phyloP scores from a whole-genome alignment of 2,329 filamentous ascomycete species.

The Pseudocercospora pini-densiflorae region DNA sequence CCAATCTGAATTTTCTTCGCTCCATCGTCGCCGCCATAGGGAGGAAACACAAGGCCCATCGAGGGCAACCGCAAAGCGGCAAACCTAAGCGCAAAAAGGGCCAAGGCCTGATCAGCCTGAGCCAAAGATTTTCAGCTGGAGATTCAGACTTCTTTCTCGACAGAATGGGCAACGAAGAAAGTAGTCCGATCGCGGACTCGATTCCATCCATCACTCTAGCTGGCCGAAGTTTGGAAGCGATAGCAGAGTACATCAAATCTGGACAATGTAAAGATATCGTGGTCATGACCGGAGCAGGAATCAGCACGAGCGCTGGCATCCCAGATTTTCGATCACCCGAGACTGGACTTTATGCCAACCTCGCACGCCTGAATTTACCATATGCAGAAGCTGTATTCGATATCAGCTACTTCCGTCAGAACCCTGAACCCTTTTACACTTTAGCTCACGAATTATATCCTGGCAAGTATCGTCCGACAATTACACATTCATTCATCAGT shows the following conservation, averaged over 20 bases:
- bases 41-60: constrained; percentile 53
- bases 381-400: constrained; percentile 94
- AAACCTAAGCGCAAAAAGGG: constrained; percentile 32
- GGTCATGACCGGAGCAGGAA: constrained; percentile 89
- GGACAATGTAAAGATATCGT: constrained; percentile 73
- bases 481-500: constrained; percentile 87
- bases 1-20: constrained; percentile 18
- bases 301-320: constrained; percentile 74
- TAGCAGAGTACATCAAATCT: constrained; percentile 80
- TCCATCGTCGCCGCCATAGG: constrained; percentile 51
- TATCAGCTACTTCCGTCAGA: constrained; percentile 81
- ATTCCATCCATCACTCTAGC: constrained; percentile 68
- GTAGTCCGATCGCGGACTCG: constrained; percentile 66
- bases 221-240: constrained; percentile 69
- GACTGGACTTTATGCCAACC: constrained; percentile 91
- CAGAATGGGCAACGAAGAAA: constrained; percentile 88
- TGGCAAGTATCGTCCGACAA: constrained; percentile 83
- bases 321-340: constrained; percentile 94
- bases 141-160: constrained; percentile 22
- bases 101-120: constrained; percentile 29
- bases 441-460: constrained; percentile 92
- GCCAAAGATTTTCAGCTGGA: constrained; percentile 11
- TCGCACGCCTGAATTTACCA: constrained; percentile 82
- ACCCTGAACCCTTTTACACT: constrained; percentile 89
- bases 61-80: constrained; percentile 39